Evolutionary conservation across 2,329 filamentous ascomycete genomes (phyloP), one percentile per base, ranked within the genome.

Genomic region (Albophoma yamanashiensis): DNA sequence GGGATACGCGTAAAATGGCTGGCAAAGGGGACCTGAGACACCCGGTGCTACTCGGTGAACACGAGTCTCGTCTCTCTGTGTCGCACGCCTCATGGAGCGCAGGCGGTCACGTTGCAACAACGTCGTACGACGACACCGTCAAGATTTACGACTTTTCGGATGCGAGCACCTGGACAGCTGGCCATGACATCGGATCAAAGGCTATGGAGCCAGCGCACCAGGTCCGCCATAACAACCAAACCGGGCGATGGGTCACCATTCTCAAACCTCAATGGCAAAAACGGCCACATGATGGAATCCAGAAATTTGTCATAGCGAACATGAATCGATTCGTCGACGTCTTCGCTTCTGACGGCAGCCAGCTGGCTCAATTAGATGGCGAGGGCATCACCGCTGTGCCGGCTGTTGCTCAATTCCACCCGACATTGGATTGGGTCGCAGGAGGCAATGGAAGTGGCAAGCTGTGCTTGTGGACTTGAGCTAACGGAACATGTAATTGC

Each of bases 261-360:
- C 72, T 80, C 70, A 95, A 81, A 82, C 94, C 71, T 0, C 91
- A 96, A 67, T 99, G 94, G 94, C 94, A 99, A 72, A 79, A 83
- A 39, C 81, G 83, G 55, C 93, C 94, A 0, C 76, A 81, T 40
- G 91, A 94, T 61, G 87, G 87, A 9, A 85, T 95, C 6, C 88
- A 96, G 64, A 91, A 93, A 62, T 92, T 99, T 67, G 89, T 86
- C 31, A 93, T 99, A 60, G 94, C 91, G 1, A 99, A 97, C 67
- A 97, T 97, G 94, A 96, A 96, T 70, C 85, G 94, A 1, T 97
- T 97, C 67, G 91, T 97, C 1, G 94, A 99, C 69, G 83, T 99
- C 0, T 99, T 89, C 71, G 89, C 88, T 0, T 82, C 86, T 0
- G 83, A 89, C 56, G 94, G 94, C 0, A 87, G 91, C 67, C 93